phyloP scores from a whole-genome alignment of 2,329 filamentous ascomycete genomes.

The Gaeumannomyces tritici region DNA sequence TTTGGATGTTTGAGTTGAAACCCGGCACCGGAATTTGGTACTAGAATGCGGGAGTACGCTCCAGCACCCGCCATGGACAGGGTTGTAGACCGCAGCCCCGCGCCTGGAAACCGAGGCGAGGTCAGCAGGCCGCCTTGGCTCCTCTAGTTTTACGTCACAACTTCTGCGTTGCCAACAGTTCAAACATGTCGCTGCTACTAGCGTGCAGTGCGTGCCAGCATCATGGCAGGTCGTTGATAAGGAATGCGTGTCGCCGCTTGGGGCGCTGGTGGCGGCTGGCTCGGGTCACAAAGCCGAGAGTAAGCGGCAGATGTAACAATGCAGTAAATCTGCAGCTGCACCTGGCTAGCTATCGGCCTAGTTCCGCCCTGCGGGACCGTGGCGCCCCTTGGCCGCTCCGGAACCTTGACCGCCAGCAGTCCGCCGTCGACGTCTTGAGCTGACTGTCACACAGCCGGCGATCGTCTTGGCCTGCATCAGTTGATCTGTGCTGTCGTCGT shows the following conservation, averaged over 20 bases:
- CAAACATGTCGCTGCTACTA: too few relatives aligned
- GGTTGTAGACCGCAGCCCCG: too few relatives aligned
- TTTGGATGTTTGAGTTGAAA: neutral
- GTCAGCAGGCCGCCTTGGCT: constrained; percentile 1
- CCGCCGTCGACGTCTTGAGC: neutral
- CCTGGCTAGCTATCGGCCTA: neutral
- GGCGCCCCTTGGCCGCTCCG: too few relatives aligned
- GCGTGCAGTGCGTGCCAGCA: neutral
- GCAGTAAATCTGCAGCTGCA: neutral
- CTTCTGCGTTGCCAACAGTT: neutral
- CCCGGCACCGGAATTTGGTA: too few relatives aligned
- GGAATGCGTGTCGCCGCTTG: neutral
- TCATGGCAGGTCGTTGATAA: neutral
- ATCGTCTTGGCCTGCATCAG: neutral
- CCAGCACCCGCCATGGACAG: neutral
- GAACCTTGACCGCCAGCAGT: neutral
- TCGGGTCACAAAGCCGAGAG: constrained; percentile 11
- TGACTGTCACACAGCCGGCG: neutral
- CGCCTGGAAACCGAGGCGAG: neutral
- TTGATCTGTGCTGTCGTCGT: neutral
- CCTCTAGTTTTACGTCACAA: constrained; percentile 1
- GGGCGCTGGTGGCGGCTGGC: neutral
- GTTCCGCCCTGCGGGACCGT: neutral
- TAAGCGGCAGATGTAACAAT: constrained; percentile 8
- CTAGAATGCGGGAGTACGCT: neutral